Base-by-base conservation (phyloP, 1,139 yeast genomes). In the Hansenula lynferdii region DNA sequence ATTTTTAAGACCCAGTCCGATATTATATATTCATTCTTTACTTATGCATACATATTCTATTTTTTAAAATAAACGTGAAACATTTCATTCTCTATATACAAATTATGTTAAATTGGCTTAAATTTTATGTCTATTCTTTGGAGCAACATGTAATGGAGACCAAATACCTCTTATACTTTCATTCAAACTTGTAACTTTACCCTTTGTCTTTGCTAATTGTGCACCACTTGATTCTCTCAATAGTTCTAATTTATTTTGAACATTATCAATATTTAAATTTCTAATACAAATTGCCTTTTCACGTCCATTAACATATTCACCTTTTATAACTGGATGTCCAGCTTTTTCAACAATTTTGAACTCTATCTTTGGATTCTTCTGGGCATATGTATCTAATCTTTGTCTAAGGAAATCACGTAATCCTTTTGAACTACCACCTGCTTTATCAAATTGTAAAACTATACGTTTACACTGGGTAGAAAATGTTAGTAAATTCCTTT, bases 151-250 rank as follows among this genome's bases (percentile, higher is more conserved):
- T 69, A 92, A 72, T 41, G 98, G 98, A 36, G 97, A 87, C 98
- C 99, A 92, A 38, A 92, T 72, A 54, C 98, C 99, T 72, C 99
- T 83, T 15, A 92, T 92, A 37, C 95, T 82, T 44, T 76, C 77
- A 60, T 90, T 92, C 43, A 72, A 62, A 32, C 95, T 82, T 60
- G 78, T 75, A 31, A 92, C 97, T 50, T 84, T 82, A 49, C 83
- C 80, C 50, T 75, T 71, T 45, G 85, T 76, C 56, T 79, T 80
- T 48, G 70, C 65, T 42, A 85, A 57, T 38, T 77, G 71, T 37
- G 73, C 77, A 25, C 83, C 84, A 24, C 81, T 69, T 11, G 82
- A 67, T 57, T 82, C 75, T 51, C 71, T 73, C 61, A 73, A 69
- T 47, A 68, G 68, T 47, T 64, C 70, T 60, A 69, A 69, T 67